These are phyloP conservation scores for Kandelia obovata DNA, from an alignment of 345 rosid genomes.

Conservation along the genomic window DNA sequence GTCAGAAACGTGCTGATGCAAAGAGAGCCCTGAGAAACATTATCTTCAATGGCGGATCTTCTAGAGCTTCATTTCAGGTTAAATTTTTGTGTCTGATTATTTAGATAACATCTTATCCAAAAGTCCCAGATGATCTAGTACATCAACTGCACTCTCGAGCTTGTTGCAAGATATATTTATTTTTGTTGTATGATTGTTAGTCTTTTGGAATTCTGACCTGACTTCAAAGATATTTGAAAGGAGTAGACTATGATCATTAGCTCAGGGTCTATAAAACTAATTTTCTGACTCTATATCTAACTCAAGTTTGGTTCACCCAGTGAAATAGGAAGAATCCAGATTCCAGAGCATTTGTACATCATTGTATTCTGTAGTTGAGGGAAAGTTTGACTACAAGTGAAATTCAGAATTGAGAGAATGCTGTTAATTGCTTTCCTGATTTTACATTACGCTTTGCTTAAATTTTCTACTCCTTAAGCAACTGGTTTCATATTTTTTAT, in stretches of 20 bases:
- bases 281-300: neutral
- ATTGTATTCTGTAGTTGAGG: neutral
- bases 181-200: too few relatives aligned
- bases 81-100: constrained; percentile 5
- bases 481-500: too few relatives aligned
- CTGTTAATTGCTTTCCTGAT: neutral
- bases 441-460: neutral
- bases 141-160: too few relatives aligned
- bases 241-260: too few relatives aligned
- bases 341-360: neutral
- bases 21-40: constrained; percentile 53
- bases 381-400: neutral
- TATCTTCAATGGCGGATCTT: constrained; percentile 30
- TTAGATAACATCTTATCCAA: too few relatives aligned
- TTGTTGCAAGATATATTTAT: too few relatives aligned
- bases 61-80: constrained; percentile 46
- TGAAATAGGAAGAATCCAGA: neutral
- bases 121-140: too few relatives aligned
- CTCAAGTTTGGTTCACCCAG: neutral
- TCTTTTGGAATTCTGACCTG: too few relatives aligned
- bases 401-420: neutral
- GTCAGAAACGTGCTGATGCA: constrained; percentile 57
- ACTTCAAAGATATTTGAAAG: too few relatives aligned
- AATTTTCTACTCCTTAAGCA: neutral
- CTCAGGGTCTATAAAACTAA: neutral